These are phyloP conservation scores for Ascochyta rabiei DNA, from an alignment of 2,329 filamentous ascomycete species.

Conservation along the genomic window DNA sequence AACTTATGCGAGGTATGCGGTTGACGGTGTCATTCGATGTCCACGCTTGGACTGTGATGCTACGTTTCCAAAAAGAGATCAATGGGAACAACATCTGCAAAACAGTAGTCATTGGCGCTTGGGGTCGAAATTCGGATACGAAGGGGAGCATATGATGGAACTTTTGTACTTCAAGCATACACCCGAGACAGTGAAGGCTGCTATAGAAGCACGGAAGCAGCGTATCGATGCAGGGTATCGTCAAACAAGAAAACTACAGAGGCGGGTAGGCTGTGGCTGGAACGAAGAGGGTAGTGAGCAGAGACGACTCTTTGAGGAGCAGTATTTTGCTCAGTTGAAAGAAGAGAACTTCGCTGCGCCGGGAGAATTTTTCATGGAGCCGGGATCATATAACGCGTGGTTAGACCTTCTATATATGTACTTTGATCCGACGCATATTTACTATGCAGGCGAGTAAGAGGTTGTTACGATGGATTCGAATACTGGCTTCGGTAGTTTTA, in stretches of 20 bases:
- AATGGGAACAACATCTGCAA: not conserved
- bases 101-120: not conserved
- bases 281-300: constrained; percentile 5
- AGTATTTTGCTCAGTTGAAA: constrained; percentile 1
- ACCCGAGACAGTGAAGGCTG: not conserved
- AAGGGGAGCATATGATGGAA: not conserved
- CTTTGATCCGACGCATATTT: too few species aligned
- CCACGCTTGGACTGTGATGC: constrained; percentile 9
- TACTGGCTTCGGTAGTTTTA: too few species aligned
- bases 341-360: not conserved
- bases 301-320: constrained; percentile 6
- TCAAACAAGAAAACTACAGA: not conserved
- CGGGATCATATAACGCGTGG: too few species aligned
- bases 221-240: not conserved
- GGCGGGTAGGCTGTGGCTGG: constrained; percentile 9
- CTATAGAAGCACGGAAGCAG: not conserved
- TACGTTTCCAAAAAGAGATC: not conserved
- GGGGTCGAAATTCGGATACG: not conserved
- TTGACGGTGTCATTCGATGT: constrained; percentile 6
- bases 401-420: too few species aligned
- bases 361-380: not conserved
- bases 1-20: constrained; percentile 11
- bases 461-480: too few species aligned
- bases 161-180: not conserved
- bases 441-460: too few species aligned